Base-by-base conservation (phyloP, 208 protist species). In the Leishmania tropica region DNA sequence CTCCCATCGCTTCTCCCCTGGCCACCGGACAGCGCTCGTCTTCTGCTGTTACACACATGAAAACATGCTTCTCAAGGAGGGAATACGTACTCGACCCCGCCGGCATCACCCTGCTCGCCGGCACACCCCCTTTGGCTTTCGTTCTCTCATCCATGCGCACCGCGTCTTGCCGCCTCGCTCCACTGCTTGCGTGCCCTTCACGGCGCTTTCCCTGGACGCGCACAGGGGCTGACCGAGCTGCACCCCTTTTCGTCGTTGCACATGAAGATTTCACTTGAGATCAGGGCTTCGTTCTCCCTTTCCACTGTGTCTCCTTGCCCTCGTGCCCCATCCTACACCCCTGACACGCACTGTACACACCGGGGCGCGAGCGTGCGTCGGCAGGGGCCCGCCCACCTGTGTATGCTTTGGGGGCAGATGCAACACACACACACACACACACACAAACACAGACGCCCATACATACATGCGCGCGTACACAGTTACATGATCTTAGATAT, bases 391-490 rank as follows among this genome's bases (percentile, higher is more conserved):
- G 21, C 62, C 31, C 42, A 31, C 13, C 24, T 15, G 68, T 31
- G 21, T 31, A 40, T 51, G 68, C 24, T 42, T 28, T 15, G 68
- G 51, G 40, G 45, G 35, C 68, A 51, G 68, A 19, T 8, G 68
- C 40, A 73, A 47, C 67, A 47, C 67, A 28, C 67, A 72, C 21
- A 68, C 64, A 68, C 40, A 42, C 65, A 47, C 65, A n/a, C 65
- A 42, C 15, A 72, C 4, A 48, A 1, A 71, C 24, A 37, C 24
- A 53, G 3, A 48, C 24, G 51, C 42, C 42, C 37, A 17, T 21
- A 42, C 40, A 45, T 24, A 72, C 40, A 45, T 42, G 48, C 40
- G 35, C 73, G 24, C 31, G 54, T 24, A 35, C 7, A 10, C 28
- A 51, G 10, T 10, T 74, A 31, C 45, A 54, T 51, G 45, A 8